phyloP scores from a whole-genome alignment of 768 basidiomycete genomes.

The Termitomyces sp. region DNA sequence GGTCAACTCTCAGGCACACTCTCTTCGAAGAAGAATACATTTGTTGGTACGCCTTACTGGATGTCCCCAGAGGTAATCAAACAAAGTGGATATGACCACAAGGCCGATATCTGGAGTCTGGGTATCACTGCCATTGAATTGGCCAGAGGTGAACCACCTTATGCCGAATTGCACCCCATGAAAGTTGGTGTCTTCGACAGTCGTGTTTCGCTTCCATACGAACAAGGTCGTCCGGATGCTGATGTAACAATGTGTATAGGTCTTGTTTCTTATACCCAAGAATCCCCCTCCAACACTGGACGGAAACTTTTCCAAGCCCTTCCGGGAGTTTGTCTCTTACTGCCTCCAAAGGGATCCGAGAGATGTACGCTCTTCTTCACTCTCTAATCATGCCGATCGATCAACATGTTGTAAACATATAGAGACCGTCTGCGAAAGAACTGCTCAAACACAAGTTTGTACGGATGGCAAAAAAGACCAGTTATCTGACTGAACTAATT shows the following conservation, averaged over 20 bases:
- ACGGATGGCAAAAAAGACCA: constrained; percentile 91
- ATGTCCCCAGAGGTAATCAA: constrained; percentile 99
- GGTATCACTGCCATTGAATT: constrained; percentile 98
- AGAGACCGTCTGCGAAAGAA: constrained; percentile 95
- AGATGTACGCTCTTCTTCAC: constrained; percentile 49
- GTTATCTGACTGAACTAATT: constrained; percentile 91
- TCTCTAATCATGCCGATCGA: background rate
- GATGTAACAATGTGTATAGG: constrained; percentile 37
- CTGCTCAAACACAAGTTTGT: constrained; percentile 96
- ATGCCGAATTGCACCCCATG: constrained; percentile 98
- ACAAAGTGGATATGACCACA: constrained; percentile 98
- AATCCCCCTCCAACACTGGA: constrained; percentile 92
- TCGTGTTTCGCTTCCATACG: background rate
- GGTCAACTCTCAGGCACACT: constrained; percentile 93
- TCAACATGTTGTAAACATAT: constrained; percentile 15
- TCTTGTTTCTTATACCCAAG: constrained; percentile 97
- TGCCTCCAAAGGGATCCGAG: constrained; percentile 94
- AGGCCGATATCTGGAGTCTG: constrained; percentile 98
- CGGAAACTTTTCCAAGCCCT: constrained; percentile 85
- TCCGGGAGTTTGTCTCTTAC: constrained; percentile 89
- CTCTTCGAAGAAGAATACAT: constrained; percentile 96
- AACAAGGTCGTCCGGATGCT: background rate
- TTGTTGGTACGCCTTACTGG: constrained; percentile 98
- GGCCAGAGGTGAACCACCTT: constrained; percentile 96
- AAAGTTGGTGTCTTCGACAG: constrained; percentile 52